Conservation (phyloP, 352 stramenopile genomes). For the Phytopythium delawarense region DNA sequence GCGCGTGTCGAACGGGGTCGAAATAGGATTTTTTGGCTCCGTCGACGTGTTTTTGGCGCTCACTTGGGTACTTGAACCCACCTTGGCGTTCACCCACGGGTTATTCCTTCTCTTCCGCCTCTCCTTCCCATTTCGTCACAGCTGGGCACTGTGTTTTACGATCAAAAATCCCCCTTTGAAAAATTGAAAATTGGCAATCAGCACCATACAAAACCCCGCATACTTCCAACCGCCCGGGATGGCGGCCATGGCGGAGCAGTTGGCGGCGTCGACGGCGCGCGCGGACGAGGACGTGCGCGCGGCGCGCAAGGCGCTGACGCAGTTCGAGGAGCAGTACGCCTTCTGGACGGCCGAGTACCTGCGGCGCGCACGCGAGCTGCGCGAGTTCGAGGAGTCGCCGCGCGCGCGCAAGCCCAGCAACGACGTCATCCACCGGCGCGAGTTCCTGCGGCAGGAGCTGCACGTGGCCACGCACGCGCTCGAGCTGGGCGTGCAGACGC, state of each 20-base stretch:
- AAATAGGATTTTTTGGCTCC: too few relatives aligned
- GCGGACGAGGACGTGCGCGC: slow-evolving; percentile 7
- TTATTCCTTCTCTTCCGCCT: too few relatives aligned
- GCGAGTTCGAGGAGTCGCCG: slow-evolving; percentile 5
- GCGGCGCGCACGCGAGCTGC: slow-evolving; percentile 2
- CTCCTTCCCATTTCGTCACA: too few relatives aligned
- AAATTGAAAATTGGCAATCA: too few relatives aligned
- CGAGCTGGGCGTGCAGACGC: not conserved
- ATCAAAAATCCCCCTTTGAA: too few relatives aligned
- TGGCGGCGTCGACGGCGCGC: not conserved
- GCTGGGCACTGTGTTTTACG: too few relatives aligned
- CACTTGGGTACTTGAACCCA: too few relatives aligned
- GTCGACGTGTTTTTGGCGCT: too few relatives aligned
- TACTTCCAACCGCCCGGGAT: not conserved
- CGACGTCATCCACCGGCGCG: slow-evolving; percentile 7
- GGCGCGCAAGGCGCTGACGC: slow-evolving; percentile 1
- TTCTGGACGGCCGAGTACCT: slow-evolving; percentile 4
- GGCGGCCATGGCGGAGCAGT: not conserved
- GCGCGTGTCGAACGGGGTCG: slow-evolving; percentile 87
- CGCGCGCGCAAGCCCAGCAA: slow-evolving; percentile 1
- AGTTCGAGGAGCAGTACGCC: slow-evolving; percentile 8
- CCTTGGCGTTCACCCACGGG: too few relatives aligned
- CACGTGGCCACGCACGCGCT: slow-evolving; percentile 6
- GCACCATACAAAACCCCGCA: too few relatives aligned
- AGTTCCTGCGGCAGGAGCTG: slow-evolving; percentile 7